A percentile compares a stretch with the other conserved stretches of the same genome.
These are phyloP conservation scores for Penicillium paxilli DNA, from an alignment of 495 filamentous ascomycete genomes.

Conservation along the genomic window DNA sequence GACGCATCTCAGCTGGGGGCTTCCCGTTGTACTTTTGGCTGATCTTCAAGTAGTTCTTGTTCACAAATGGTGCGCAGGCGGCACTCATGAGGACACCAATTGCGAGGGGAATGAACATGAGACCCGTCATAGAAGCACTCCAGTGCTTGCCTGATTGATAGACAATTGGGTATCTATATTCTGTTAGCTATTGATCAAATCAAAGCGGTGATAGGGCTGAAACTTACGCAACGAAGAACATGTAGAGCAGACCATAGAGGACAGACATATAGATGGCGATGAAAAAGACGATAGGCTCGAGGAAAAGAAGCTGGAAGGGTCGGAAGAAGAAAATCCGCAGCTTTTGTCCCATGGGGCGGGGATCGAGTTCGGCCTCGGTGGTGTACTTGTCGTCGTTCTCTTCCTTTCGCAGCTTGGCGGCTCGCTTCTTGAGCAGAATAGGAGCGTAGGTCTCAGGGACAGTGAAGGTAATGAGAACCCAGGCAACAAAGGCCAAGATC, in stretches of 20 bases:
- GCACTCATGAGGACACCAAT: conserved; percentile 67
- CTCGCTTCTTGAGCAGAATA: conserved; percentile 63
- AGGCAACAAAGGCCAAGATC: conserved; percentile 65
- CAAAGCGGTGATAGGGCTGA: not conserved
- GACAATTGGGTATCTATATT: conserved; percentile 68
- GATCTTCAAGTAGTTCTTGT: conserved; percentile 71
- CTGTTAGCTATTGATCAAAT: conserved; percentile 6
- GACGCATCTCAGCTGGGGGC: conserved; percentile 71
- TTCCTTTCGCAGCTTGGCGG: conserved; percentile 63
- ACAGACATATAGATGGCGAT: conserved; percentile 78
- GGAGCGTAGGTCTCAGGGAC: conserved; percentile 81
- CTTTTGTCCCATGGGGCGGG: conserved; percentile 61
- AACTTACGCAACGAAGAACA: conserved; percentile 71
- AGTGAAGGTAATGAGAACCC: conserved; percentile 73
- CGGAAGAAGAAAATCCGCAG: conserved; percentile 68
- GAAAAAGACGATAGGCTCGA: conserved; percentile 76
- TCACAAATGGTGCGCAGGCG: conserved; percentile 66
- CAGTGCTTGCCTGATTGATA: conserved; percentile 74
- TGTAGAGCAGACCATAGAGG: conserved; percentile 76
- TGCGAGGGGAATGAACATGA: conserved; percentile 80
- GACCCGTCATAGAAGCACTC: conserved; percentile 66
- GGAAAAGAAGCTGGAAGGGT: conserved; percentile 77
- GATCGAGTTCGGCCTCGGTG: conserved; percentile 72
- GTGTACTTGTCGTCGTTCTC: conserved; percentile 66
- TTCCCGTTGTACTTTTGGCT: conserved; percentile 59